Base-by-base conservation (phyloP, 805 yeast species). In the Sugiyamaella floridensis region DNA sequence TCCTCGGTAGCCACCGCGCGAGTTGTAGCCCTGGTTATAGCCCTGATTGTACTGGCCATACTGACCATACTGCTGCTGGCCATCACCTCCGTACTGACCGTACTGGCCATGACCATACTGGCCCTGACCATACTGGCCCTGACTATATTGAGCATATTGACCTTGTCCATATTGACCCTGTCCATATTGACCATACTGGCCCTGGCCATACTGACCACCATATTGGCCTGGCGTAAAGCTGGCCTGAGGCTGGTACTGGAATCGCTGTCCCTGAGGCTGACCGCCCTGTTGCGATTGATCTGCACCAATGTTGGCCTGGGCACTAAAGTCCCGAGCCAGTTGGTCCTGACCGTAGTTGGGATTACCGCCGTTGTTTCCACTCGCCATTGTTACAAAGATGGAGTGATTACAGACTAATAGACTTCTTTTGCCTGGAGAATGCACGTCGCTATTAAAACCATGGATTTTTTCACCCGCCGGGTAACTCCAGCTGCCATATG, bases 261-360 rank as follows among this genome's bases (percentile, higher is more conserved):
- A 78, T 66, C 79, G 79, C 29, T 85, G 81, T 60, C 81, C 78
- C 48, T 64, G 74, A 9, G 41, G 20, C 41, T 29, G 40, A 15
- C 32, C 57, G 61, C 68, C 67, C 59, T 69, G 73, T 51, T 67
- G 68, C 19, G 20, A 9, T 11, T 63, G 66, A 45, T 52, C 58
- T 45, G 49, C 55, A 49, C 57, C 60, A 52, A 65, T 57, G 50
- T 64, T 55, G 40, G 66, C 63, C 58, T 29, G 48, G 19, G 47
- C 26, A 37, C 51, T 46, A 34, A 56, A 49, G 19, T 54, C 55
- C 37, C 51, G 51, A 12, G 57, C 47, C 32, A 56, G 42, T 40
- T 54, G 51, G 44, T 55, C 53, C 50, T 55, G 37, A 10, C 37
- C 37, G 37, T 32, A 32, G 37, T 10, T 10, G n/a, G 37, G 37